phyloP scores from a whole-genome alignment of 208 protist species.

The Phytomonas francai region DNA sequence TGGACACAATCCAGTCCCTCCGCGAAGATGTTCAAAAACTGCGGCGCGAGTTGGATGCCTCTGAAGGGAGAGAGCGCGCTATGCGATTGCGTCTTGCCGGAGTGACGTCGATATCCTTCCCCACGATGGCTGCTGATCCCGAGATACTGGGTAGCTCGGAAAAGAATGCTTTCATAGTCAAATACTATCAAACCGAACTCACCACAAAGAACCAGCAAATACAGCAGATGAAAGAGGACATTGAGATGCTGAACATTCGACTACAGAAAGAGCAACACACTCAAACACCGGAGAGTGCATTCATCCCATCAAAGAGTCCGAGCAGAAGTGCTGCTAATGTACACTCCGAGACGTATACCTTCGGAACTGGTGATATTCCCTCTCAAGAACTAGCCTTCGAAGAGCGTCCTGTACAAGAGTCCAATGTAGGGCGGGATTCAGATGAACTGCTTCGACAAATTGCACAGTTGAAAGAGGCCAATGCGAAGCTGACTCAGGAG shows the following conservation, averaged over 20 bases:
- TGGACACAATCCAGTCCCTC: conserved; percentile 2
- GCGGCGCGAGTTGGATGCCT: conserved; percentile 8
- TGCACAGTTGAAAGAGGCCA: neutral
- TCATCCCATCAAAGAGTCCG: neutral
- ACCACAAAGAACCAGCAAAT: neutral
- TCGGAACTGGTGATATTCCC: neutral
- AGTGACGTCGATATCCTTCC: neutral
- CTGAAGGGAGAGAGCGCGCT: neutral
- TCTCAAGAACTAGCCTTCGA: neutral
- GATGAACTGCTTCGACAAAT: neutral
- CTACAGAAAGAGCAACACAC: neutral
- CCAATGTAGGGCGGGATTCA: neutral
- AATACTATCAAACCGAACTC: neutral
- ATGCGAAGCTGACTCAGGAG: neutral
- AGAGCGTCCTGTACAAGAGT: neutral
- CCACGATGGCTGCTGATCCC: neutral
- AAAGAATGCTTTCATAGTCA: neutral
- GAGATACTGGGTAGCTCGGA: neutral
- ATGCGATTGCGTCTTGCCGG: neutral
- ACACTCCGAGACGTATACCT: neutral
- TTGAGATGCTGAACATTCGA: neutral
- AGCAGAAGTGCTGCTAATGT: neutral
- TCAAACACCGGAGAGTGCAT: neutral
- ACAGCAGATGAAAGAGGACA: neutral
- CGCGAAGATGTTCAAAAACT: conserved; percentile 13